These are phyloP conservation scores for Trichoderma aggressivum DNA, from an alignment of 2,329 filamentous ascomycete species.

Conservation along the genomic window DNA sequence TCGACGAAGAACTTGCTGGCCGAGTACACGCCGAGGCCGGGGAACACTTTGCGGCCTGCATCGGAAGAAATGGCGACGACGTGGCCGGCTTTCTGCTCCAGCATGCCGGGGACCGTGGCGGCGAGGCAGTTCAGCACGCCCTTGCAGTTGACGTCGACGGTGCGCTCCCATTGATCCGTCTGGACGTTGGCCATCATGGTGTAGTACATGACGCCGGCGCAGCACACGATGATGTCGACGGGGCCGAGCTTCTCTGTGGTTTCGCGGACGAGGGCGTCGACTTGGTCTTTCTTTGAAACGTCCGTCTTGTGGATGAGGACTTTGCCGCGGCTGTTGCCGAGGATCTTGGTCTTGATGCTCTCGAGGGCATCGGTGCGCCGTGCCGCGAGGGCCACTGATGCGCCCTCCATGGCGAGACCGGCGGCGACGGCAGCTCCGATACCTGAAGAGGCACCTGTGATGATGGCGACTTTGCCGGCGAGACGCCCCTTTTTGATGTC, in stretches of 20 bases:
- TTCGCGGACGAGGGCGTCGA: constrained; percentile 61
- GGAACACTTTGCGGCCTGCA: constrained; percentile 77
- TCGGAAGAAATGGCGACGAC: constrained; percentile 81
- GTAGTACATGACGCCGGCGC: constrained; percentile 84
- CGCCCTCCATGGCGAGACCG: constrained; percentile 67
- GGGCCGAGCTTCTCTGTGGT: constrained; percentile 63
- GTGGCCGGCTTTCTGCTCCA: constrained; percentile 65
- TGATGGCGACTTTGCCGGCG: constrained; percentile 66
- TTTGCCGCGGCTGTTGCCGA: constrained; percentile 53
- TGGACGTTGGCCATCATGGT: constrained; percentile 79
- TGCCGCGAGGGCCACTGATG: constrained; percentile 68
- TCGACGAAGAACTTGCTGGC: constrained; percentile 85
- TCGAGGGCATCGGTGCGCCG: constrained; percentile 68
- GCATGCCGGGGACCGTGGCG: constrained; percentile 67
- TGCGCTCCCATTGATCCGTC: constrained; percentile 74
- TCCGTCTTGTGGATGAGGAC: constrained; percentile 69
- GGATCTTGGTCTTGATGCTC: constrained; percentile 59
- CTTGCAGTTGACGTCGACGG: constrained; percentile 84
- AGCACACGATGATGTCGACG: constrained; percentile 74
- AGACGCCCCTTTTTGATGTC: constrained; percentile 50
- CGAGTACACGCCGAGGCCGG: constrained; percentile 76
- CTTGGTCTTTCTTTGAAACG: constrained; percentile 63
- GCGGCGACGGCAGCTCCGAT: constrained; percentile 73
- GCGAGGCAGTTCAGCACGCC: constrained; percentile 71
- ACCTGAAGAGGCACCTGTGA: constrained; percentile 77